Percentiles rank a stretch among this genome's conserved stretches.
Evolutionary conservation across 2,329 filamentous ascomycete species (phyloP).

Genomic region (Chrysosporium keratinophilum): DNA sequence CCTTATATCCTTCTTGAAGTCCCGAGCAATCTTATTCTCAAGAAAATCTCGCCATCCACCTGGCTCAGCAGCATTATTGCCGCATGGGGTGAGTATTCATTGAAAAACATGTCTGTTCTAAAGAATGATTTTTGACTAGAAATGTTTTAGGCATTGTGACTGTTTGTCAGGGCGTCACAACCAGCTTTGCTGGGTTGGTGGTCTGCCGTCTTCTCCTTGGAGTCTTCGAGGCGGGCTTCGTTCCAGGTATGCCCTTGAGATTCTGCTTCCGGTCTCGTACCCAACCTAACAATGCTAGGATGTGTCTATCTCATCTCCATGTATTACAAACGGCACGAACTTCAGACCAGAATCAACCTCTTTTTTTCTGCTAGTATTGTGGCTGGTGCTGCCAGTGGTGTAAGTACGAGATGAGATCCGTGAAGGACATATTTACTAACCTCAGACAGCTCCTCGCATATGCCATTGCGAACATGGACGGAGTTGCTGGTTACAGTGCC

Average conservation of each 20-base stretch:
- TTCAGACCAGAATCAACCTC: slow-evolving; percentile 32
- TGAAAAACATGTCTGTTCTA: not conserved
- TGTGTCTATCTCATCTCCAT: slow-evolving; percentile 26
- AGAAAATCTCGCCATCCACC: slow-evolving; percentile 33
- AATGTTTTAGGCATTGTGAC: slow-evolving; percentile 30
- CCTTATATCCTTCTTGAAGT: slow-evolving; percentile 40
- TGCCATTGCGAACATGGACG: slow-evolving; percentile 34
- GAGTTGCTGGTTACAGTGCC: slow-evolving; percentile 29
- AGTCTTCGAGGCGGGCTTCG: slow-evolving; percentile 31
- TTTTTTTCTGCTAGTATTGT: slow-evolving; percentile 31
- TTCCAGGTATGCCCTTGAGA: slow-evolving; percentile 24
- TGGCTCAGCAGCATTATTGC: slow-evolving; percentile 37
- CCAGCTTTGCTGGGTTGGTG: slow-evolving; percentile 32
- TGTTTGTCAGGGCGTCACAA: slow-evolving; percentile 35
- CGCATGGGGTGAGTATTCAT: slow-evolving; percentile 21
- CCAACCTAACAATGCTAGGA: slow-evolving; percentile 15
- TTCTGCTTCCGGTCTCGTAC: not conserved
- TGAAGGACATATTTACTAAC: slow-evolving; percentile 5
- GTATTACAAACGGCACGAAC: slow-evolving; percentile 32
- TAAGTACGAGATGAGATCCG: slow-evolving; percentile 18
- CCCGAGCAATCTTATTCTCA: slow-evolving; percentile 40
- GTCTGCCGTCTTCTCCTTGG: slow-evolving; percentile 30
- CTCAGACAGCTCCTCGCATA: slow-evolving; percentile 31
- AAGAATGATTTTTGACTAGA: not conserved
- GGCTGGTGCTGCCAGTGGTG: slow-evolving; percentile 33